Evolutionary conservation across 2,329 filamentous ascomycete species (phyloP).

Genomic region (Myriosclerotinia duriaeana): DNA sequence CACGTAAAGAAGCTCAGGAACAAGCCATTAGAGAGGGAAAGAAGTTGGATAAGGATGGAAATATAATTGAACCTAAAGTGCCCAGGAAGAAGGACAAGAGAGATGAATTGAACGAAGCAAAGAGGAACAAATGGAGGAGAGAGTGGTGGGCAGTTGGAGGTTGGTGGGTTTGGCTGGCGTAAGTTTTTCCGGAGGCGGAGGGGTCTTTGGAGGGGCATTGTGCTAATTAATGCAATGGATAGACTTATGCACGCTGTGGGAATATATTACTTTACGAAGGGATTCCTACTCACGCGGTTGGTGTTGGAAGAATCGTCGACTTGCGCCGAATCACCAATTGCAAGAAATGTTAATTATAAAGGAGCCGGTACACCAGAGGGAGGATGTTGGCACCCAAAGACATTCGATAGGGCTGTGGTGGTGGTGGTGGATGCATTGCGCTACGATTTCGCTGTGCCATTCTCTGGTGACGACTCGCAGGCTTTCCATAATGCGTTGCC

Average conservation of each 20-base stretch:
- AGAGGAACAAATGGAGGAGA: slow-evolving; percentile 33
- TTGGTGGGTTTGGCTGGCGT: slow-evolving; percentile 41
- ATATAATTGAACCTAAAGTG: slow-evolving; percentile 8
- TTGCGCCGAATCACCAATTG: slow-evolving; percentile 68
- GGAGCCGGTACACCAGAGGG: slow-evolving; percentile 48
- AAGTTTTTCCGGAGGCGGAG: slow-evolving; percentile 27
- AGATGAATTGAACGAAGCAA: slow-evolving; percentile 37
- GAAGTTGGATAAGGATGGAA: slow-evolving; percentile 23
- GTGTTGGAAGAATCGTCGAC: slow-evolving; percentile 75
- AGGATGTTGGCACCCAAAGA: slow-evolving; percentile 96
- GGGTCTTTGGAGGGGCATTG: slow-evolving; percentile 3
- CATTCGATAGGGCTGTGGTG: slow-evolving; percentile 87
- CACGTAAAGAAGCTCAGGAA: slow-evolving; percentile 36
- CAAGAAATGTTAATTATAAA: slow-evolving; percentile 39
- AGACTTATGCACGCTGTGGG: slow-evolving; percentile 69
- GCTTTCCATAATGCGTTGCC: slow-evolving; percentile 87
- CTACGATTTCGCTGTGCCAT: slow-evolving; percentile 94
- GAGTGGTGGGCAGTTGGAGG: slow-evolving; percentile 39
- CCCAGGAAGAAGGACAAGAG: slow-evolving; percentile 33
- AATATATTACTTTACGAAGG: slow-evolving; percentile 89
- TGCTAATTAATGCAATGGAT: slow-evolving; percentile 27
- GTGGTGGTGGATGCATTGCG: slow-evolving; percentile 90
- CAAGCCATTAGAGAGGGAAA: slow-evolving; percentile 28
- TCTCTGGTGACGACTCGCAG: slow-evolving; percentile 44
- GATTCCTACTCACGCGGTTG: slow-evolving; percentile 86